Conservation (phyloP, 2,329 filamentous ascomycete species). For the Aspergillus sp. region DNA sequence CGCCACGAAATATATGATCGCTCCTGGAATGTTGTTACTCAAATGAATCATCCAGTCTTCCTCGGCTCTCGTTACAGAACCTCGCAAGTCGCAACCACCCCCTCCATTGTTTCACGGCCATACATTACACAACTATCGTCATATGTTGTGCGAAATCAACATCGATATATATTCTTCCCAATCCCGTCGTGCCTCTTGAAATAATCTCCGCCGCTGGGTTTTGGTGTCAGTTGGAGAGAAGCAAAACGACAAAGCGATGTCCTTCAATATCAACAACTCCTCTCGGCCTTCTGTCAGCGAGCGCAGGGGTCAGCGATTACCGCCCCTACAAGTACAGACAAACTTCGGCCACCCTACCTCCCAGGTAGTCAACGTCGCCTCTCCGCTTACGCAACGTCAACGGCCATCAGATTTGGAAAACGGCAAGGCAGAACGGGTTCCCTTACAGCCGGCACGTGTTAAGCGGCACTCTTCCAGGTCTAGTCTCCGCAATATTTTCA, state of each 20-base stretch:
- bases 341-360: constrained; percentile 34
- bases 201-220: background rate
- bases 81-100: constrained; percentile 4
- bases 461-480: constrained; percentile 39
- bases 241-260: constrained; percentile 14
- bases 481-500: constrained; percentile 38
- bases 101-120: constrained; percentile 6
- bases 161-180: background rate
- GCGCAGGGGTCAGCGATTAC: constrained; percentile 37
- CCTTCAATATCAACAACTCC: constrained; percentile 16
- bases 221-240: background rate
- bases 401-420: constrained; percentile 34
- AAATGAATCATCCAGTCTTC: constrained; percentile 4
- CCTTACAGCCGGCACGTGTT: constrained; percentile 28
- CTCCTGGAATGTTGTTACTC: background rate
- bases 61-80: background rate
- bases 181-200: background rate
- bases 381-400: constrained; percentile 30
- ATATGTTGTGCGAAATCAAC: background rate
- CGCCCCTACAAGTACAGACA: constrained; percentile 40
- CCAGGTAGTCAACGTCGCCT: constrained; percentile 13
- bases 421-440: constrained; percentile 28
- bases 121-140: constrained; percentile 3
- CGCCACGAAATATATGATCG: constrained; percentile 2
- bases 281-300: constrained; percentile 32